Percentiles rank a stretch among this genome's conserved stretches.
phyloP scores from a whole-genome alignment of 148 eudicot genomes.

The Nyssa sinensis region DNA sequence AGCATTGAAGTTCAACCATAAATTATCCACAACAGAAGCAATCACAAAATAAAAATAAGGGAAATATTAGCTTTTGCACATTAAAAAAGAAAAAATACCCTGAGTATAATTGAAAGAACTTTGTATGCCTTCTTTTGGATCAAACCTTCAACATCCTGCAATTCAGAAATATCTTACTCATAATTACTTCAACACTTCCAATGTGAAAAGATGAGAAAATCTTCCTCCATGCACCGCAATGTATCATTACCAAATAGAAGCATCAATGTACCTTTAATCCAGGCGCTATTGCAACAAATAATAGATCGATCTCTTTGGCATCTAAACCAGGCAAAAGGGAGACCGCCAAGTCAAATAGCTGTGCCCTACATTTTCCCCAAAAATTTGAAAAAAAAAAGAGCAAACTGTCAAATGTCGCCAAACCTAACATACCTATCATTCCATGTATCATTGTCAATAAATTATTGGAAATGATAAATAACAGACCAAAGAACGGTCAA shows the following conservation, averaged over 20 bases:
- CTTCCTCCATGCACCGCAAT: background rate
- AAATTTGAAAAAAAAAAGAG: too few relatives aligned
- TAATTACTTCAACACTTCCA: constrained; percentile 5
- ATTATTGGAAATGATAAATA: background rate
- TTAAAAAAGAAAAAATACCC: constrained; percentile 38
- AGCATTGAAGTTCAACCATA: background rate
- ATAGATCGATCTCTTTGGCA: constrained; percentile 50
- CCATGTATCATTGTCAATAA: background rate
- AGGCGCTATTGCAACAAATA: constrained; percentile 53
- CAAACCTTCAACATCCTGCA: constrained; percentile 75
- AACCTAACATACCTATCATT: background rate
- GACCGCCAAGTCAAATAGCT: constrained; percentile 72
- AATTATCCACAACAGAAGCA: background rate
- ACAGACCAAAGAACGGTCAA: background rate
- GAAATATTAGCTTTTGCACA: background rate
- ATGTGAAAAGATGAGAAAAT: background rate
- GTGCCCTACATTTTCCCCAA: constrained; percentile 62
- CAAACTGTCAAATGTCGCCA: background rate
- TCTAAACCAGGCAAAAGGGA: constrained; percentile 85
- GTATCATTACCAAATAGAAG: background rate
- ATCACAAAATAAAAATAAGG: background rate
- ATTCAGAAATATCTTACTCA: constrained; percentile 3
- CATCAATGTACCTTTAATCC: constrained; percentile 60
- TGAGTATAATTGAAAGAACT: constrained; percentile 72
- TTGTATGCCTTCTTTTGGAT: constrained; percentile 97